Evolutionary conservation across 805 yeast species (phyloP).

Genomic region (Nakazawaea molendinolei): DNA sequence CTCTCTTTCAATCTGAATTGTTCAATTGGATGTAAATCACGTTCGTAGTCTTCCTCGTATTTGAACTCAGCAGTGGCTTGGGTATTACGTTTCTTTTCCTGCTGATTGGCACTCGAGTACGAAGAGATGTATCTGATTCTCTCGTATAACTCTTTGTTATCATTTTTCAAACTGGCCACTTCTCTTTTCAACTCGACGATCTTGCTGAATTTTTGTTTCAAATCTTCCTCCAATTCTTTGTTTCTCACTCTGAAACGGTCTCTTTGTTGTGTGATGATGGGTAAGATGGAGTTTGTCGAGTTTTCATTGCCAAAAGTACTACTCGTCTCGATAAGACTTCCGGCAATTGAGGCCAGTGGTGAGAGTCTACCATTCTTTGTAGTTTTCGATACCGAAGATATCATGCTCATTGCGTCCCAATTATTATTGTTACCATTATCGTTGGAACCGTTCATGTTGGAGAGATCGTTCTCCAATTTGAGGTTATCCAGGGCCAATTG

Average conservation of each 20-base stretch:
- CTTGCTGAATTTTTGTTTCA: conserved; percentile 47
- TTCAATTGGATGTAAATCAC: conserved; percentile 76
- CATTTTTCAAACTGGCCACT: conserved; percentile 55
- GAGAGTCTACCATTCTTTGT: conserved; percentile 32
- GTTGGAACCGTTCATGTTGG: conserved; percentile 44
- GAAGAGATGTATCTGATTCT: conserved; percentile 62
- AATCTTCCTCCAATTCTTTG: conserved; percentile 76
- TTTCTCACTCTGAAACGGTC: conserved; percentile 85
- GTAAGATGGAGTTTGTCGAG: conserved; percentile 47
- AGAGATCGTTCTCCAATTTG: conserved; percentile 70
- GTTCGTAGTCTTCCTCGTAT: conserved; percentile 63
- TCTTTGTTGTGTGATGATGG: conserved; percentile 89
- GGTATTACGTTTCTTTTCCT: conserved; percentile 13
- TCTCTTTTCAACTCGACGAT: conserved; percentile 61
- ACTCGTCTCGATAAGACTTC: conserved; percentile 22
- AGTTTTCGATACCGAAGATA: conserved; percentile 48
- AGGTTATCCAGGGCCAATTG: conserved; percentile 40
- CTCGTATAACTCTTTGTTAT: conserved; percentile 76
- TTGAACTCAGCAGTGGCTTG: conserved; percentile 45
- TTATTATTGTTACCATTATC: conserved; percentile 32
- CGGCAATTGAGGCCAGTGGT: conserved; percentile 47
- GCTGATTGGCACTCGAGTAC: conserved; percentile 20
- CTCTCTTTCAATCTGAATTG: conserved; percentile 74
- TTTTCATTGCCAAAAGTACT: background rate
- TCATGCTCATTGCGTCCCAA: conserved; percentile 60